These are phyloP conservation scores for Termitomyces sp. DNA, from an alignment of 768 basidiomycete genomes.

Conservation along the genomic window DNA sequence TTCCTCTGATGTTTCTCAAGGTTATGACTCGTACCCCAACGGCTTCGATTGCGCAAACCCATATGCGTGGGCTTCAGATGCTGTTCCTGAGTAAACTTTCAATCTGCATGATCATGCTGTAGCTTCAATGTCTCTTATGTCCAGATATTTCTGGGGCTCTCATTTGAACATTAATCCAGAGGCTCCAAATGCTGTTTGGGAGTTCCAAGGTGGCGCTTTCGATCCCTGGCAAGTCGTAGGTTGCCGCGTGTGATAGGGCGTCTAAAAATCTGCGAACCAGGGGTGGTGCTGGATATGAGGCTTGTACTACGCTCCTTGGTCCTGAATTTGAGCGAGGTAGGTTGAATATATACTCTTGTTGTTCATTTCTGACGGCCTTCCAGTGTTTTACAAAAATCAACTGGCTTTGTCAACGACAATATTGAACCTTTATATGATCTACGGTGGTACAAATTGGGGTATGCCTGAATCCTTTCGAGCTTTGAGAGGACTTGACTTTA, in stretches of 20 bases:
- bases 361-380: background rate
- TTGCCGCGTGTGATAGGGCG: background rate
- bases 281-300: slow-evolving; percentile 34
- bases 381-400: slow-evolving; percentile 45
- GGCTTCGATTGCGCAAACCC: slow-evolving; percentile 52
- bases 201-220: slow-evolving; percentile 48
- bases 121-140: background rate
- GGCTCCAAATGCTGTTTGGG: slow-evolving; percentile 35
- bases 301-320: slow-evolving; percentile 30
- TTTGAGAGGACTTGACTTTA: background rate
- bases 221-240: slow-evolving; percentile 36
- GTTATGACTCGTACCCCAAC: slow-evolving; percentile 46
- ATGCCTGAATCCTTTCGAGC: background rate
- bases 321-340: slow-evolving; percentile 42
- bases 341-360: background rate
- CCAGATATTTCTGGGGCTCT: slow-evolving; percentile 33
- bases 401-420: slow-evolving; percentile 43
- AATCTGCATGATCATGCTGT: background rate
- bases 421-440: slow-evolving; percentile 48
- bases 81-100: slow-evolving; percentile 33
- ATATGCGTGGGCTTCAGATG: slow-evolving; percentile 35
- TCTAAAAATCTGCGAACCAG: slow-evolving; percentile 16
- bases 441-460: slow-evolving; percentile 49
- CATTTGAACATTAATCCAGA: slow-evolving; percentile 33
- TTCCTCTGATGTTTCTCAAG: slow-evolving; percentile 14